Base-by-base conservation (phyloP, 2,329 filamentous ascomycete species). In the Alternaria sp. region DNA sequence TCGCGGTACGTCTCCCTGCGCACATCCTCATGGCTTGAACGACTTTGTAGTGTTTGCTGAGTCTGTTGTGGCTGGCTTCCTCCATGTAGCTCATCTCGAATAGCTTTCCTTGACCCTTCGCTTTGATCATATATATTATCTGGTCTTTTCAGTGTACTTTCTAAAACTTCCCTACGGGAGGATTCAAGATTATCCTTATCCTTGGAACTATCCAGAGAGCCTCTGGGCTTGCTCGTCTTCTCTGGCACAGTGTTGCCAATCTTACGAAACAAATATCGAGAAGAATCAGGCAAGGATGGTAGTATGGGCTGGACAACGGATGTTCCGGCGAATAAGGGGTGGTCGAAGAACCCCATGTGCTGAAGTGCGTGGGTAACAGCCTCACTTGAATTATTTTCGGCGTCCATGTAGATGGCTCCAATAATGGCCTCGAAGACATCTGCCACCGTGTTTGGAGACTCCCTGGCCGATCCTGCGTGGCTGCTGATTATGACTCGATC, bases 1-100 rank as follows among this genome's bases (percentile, higher is more conserved):
- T 78, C 74, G 32, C 70, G 70, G 45, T 77, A 71, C 10, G 74
- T 73, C 34, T 78, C 74, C 46, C 62, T 64, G 3, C 67, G 63
- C 4, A 76, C 57, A 54, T 74, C 70, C 40, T 76, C 74, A 32
- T 63, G 67, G 46, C 65, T 72, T 48, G 66, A 62, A 14, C 64
- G 62, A 36, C 57, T 67, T 32, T 67, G 62, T 34, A 61, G 66
- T n/a, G 27, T 60, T 54, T 46, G 61, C 55, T 54, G 66, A 25
- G 34, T 60, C 45, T 46, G 61, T 52, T 46, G 60, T 20, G 67
- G 65, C 40, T 16, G 32, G 28, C 11, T n/a, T 20, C n/a, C 52
- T 27, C 38, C 14, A 22, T 32, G 27, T 27, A 38, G 25, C 25
- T 27, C 25, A 27, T 27, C 25, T 27, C 5, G 25, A 27, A 7